Base-by-base conservation (phyloP, 768 basidiomycete genomes). In the Hericium coralloides region DNA sequence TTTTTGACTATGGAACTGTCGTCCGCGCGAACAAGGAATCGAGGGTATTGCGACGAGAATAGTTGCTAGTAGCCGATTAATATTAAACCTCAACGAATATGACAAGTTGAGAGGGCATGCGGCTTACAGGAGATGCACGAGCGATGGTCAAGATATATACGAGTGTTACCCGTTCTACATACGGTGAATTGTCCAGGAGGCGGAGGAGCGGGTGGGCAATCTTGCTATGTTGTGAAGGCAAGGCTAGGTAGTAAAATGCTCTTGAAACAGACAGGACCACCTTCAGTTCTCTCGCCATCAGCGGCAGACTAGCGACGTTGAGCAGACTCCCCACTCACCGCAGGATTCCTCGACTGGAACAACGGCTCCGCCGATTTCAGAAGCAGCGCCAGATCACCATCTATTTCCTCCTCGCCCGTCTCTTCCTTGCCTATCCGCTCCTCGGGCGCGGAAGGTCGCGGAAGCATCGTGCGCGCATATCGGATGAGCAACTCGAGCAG, bases 391-490 rank as follows among this genome's bases (percentile, higher is more conserved):
- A 95, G 69, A 68, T 98, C 95, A 38, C 73, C 67, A 67, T 98
- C 95, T 12, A 89, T 66, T 47, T 92, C 85, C 58, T 82, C 81
- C n/a, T 70, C 66, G n/a, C 60, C 69, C n/a, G 62, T 55, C 9
- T 66, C 65, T 36, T 65, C 69, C 12, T 53, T 64, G 31, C 8
- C 31, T 31, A 31, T 31, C 10, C 31, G 31, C 8, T 68, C 70
- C 4, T 65, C 67, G 9, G 70, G 67, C 18, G 70, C 62, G 1
- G 68, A 69, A 10, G 91, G 86, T 59, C 84, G 75, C 2, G 82
- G 79, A 36, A 97, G 76, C 92, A 95, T 95, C 0, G 79, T 80
- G 52, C 95, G 74, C 2, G 82, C 89, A 67, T 99, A 99, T 58
- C 89, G 76, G 55, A 85, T 71, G 36, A 99, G 77, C 14, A 98